Conservation (phyloP, 139 green algal genomes). For the Picochlorum sp. region DNA sequence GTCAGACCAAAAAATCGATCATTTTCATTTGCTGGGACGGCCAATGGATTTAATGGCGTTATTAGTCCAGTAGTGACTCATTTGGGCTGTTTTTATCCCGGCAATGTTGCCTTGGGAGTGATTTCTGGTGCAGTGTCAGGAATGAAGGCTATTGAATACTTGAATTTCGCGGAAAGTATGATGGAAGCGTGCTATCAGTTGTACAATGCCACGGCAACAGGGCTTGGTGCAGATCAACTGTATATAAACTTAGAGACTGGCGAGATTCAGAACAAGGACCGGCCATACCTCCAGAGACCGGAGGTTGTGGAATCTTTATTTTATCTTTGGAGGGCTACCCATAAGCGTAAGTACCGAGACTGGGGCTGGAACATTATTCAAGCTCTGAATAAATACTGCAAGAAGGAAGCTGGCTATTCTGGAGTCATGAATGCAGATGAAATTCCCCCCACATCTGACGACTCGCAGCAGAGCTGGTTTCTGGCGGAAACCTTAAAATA, state of each 20-base stretch:
- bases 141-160: constrained; percentile 24
- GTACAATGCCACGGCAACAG: constrained; percentile 20
- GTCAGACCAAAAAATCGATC: neutral
- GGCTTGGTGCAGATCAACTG: constrained; percentile 44
- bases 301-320: constrained; percentile 63
- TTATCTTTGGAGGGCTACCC: constrained; percentile 51
- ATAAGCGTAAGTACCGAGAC: constrained; percentile 47
- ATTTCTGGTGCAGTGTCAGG: constrained; percentile 13
- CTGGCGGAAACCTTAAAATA: constrained; percentile 79
- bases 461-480: constrained; percentile 68
- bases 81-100: constrained; percentile 75
- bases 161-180: constrained; percentile 31
- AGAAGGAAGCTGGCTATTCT: constrained; percentile 34
- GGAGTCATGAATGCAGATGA: constrained; percentile 49
- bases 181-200: constrained; percentile 45
- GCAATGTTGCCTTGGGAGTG: constrained; percentile 62
- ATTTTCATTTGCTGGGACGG: constrained; percentile 9
- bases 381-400: constrained; percentile 45
- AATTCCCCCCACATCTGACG: constrained; percentile 29
- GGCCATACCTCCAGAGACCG: constrained; percentile 50
- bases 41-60: constrained; percentile 49
- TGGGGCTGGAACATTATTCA: constrained; percentile 66
- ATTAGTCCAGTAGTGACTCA: constrained; percentile 53
- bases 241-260: constrained; percentile 8
- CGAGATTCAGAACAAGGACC: constrained; percentile 20